Conservation (phyloP, 2,329 filamentous ascomycete genomes). For the Parasarocladium wereldwijsianum region DNA sequence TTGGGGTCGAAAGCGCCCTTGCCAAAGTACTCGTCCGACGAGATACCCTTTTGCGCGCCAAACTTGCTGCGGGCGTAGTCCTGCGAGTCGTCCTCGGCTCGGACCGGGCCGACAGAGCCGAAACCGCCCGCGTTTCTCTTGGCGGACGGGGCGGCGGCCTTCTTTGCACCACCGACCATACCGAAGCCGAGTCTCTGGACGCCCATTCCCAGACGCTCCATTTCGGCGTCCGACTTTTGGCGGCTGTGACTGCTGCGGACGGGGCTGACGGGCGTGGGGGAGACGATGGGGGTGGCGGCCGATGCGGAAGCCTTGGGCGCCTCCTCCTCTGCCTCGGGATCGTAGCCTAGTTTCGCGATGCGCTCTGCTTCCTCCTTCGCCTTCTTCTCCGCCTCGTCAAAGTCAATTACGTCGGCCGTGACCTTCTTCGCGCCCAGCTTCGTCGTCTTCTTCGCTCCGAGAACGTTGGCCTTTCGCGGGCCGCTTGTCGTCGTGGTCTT, state of each 20-base stretch:
- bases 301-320: conserved; percentile 22
- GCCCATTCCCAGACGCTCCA: conserved; percentile 84
- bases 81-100: conserved; percentile 50
- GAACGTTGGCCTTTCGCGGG: conserved; percentile 70
- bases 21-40: conserved; percentile 95
- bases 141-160: conserved; percentile 34
- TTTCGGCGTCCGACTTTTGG: conserved; percentile 57
- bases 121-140: conserved; percentile 76
- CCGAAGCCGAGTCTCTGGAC: conserved; percentile 77
- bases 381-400: conserved; percentile 93
- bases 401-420: conserved; percentile 68
- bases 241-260: conserved; percentile 38
- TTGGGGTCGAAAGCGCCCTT: conserved; percentile 73
- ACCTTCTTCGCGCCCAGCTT: conserved; percentile 94
- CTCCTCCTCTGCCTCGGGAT: conserved; percentile 70
- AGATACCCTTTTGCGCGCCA: conserved; percentile 85
- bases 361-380: conserved; percentile 95
- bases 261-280: conserved; percentile 64
- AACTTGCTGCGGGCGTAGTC: conserved; percentile 85
- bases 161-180: conserved; percentile 54
- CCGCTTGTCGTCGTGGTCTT: conserved; percentile 52
- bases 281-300: conserved; percentile 46
- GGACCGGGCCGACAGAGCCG: conserved; percentile 67
- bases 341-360: conserved; percentile 89
- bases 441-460: conserved; percentile 65